Percentiles rank a stretch among this genome's conserved stretches.
phyloP scores from a whole-genome alignment of 2,329 filamentous ascomycete genomes.

The Colletotrichum tropicale region DNA sequence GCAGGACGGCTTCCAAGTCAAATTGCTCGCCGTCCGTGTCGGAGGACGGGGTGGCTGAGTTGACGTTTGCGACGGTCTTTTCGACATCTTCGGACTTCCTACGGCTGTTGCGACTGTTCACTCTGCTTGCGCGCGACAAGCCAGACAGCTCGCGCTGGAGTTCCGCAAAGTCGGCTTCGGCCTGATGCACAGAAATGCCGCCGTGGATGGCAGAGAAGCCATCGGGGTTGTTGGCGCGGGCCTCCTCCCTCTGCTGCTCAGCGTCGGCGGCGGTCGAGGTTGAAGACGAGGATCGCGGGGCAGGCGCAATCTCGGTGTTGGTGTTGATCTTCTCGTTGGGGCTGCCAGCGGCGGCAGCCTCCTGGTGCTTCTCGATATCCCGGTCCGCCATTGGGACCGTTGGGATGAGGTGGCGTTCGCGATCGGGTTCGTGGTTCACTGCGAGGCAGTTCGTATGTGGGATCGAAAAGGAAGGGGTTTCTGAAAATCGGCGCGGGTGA shows the following conservation, averaged over 20 bases:
- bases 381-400: conserved; percentile 31
- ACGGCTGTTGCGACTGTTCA: conserved; percentile 31
- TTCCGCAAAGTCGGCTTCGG: conserved; percentile 73
- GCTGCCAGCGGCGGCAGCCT: conserved; percentile 31
- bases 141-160: conserved; percentile 66
- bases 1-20: conserved; percentile 76
- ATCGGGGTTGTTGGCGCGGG: conserved; percentile 50
- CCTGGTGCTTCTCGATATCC: conserved; percentile 30
- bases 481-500: not conserved
- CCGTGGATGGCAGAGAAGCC: conserved; percentile 44
- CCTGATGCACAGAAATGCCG: conserved; percentile 69
- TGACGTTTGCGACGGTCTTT: conserved; percentile 47
- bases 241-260: conserved; percentile 34
- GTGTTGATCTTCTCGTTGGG: conserved; percentile 24
- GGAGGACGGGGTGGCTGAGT: conserved; percentile 33
- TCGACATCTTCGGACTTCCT: conserved; percentile 56
- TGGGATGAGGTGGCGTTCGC: not conserved
- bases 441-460: not conserved
- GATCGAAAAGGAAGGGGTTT: not conserved
- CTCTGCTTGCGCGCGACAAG: conserved; percentile 57
- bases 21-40: conserved; percentile 64
- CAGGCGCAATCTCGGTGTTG: not conserved
- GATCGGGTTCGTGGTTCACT: not conserved
- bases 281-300: conserved; percentile 24
- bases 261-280: conserved; percentile 30